phyloP scores from a whole-genome alignment of 2,329 filamentous ascomycete species.

The Ophiocordyceps camponoti-saundersi region DNA sequence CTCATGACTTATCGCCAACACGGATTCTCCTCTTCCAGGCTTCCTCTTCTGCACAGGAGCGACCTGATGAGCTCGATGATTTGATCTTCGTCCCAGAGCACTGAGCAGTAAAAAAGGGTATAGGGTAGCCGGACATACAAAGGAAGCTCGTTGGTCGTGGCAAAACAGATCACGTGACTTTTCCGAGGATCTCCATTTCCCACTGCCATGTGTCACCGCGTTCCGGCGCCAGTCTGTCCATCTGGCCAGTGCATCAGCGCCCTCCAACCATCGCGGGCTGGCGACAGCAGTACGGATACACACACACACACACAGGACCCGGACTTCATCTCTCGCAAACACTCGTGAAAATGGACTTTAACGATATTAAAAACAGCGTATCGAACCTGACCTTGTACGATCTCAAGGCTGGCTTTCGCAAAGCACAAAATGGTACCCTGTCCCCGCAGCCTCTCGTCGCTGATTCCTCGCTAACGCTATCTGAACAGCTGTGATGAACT shows the following conservation, averaged over 20 bases:
- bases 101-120: too few relatives aligned
- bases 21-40: too few relatives aligned
- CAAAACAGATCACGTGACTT: too few relatives aligned
- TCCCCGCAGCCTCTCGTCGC: not conserved
- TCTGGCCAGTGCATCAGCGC: slow-evolving; percentile 7
- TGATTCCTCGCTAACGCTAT: slow-evolving; percentile 10
- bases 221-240: slow-evolving; percentile 7
- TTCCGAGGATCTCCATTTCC: too few relatives aligned
- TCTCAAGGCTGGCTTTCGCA: slow-evolving; percentile 83
- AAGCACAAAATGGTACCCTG: slow-evolving; percentile 79
- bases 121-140: too few relatives aligned
- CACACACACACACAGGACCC: too few relatives aligned
- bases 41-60: too few relatives aligned
- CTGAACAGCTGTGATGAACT: slow-evolving; percentile 82
- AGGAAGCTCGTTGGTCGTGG: too few relatives aligned
- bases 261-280: not conserved
- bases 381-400: slow-evolving; percentile 89
- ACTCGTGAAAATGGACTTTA: slow-evolving; percentile 56
- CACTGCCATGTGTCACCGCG: not conserved
- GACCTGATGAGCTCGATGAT: too few relatives aligned
- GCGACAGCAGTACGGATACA: not conserved
- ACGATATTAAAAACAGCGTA: slow-evolving; percentile 70
- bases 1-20: too few relatives aligned
- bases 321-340: not conserved
- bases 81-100: too few relatives aligned